Percentiles rank a stretch among this genome's conserved stretches.
Evolutionary conservation across 1,284 basidiomycete species (phyloP).

Genomic region (Puccinia horiana): DNA sequence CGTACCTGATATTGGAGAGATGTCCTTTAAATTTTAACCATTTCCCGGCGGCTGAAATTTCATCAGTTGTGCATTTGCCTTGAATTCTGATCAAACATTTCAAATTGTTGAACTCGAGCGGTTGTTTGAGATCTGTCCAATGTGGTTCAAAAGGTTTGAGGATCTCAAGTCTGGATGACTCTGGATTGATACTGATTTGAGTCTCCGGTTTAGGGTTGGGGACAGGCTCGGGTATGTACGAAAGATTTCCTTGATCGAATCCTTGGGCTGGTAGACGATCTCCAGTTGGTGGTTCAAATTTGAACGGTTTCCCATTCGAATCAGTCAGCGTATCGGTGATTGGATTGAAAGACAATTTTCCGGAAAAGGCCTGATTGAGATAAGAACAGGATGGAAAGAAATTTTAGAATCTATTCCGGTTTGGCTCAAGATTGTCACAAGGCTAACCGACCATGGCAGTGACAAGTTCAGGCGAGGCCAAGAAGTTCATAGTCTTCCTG

Average conservation of each 20-base stretch:
- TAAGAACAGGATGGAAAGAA: not conserved
- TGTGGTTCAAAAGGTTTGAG: slow-evolving; percentile 82
- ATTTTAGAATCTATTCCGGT: not conserved
- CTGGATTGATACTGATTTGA: slow-evolving; percentile 74
- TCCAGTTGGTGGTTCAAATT: slow-evolving; percentile 80
- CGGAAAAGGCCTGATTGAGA: slow-evolving; percentile 76
- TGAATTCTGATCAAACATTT: slow-evolving; percentile 81
- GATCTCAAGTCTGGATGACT: slow-evolving; percentile 80
- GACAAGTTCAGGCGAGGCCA: slow-evolving; percentile 94
- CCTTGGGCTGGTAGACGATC: slow-evolving; percentile 80
- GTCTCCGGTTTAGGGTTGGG: slow-evolving; percentile 71
- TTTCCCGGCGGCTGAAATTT: slow-evolving; percentile 91
- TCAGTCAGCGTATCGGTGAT: slow-evolving; percentile 76
- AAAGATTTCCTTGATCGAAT: slow-evolving; percentile 71
- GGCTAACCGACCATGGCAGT: slow-evolving; percentile 67
- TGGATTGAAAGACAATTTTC: slow-evolving; percentile 92
- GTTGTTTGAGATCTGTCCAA: slow-evolving; percentile 67
- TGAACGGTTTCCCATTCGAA: slow-evolving; percentile 65
- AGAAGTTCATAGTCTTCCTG: slow-evolving; percentile 92
- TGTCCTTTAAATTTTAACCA: slow-evolving; percentile 94
- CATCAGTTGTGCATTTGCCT: slow-evolving; percentile 98
- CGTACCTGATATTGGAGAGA: slow-evolving; percentile 54
- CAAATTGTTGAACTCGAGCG: slow-evolving; percentile 72
- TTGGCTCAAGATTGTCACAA: slow-evolving; percentile 48
- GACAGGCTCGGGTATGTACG: slow-evolving; percentile 71